Conservation (phyloP, 139 green algal genomes). For the Diplosphaera chodatii region DNA sequence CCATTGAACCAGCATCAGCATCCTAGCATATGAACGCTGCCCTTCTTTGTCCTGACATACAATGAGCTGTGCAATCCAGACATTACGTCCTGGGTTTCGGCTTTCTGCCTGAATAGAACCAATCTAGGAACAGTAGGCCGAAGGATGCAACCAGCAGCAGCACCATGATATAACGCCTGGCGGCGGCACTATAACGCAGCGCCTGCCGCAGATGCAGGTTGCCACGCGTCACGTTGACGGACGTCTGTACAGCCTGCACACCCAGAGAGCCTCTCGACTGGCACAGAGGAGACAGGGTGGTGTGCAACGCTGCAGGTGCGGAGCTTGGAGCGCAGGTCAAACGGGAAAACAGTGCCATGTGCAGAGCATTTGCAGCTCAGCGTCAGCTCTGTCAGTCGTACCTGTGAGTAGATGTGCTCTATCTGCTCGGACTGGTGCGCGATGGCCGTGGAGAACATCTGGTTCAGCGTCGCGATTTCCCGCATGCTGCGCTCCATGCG, state of each 20-base stretch:
- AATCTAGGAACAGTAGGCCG: slow-evolving; percentile 70
- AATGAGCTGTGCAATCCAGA: no score
- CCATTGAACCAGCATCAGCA: no score
- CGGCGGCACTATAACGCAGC: slow-evolving; percentile 46
- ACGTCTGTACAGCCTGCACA: slow-evolving; percentile 18
- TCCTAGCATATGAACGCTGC: no score
- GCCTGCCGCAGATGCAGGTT: slow-evolving; percentile 67
- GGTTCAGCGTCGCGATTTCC: slow-evolving; percentile 70
- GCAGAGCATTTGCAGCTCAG: no score
- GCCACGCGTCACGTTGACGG: slow-evolving; percentile 49
- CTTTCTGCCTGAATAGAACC: slow-evolving; percentile 31
- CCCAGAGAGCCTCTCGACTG: no score
- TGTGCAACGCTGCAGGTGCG: background rate
- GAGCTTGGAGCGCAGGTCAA: no score
- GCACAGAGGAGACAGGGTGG: no score
- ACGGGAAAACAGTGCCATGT: no score
- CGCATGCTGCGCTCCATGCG: slow-evolving; percentile 55
- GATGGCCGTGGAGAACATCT: slow-evolving; percentile 67
- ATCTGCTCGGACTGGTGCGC: slow-evolving; percentile 71
- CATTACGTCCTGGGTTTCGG: no score
- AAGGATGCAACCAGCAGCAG: slow-evolving; percentile 54
- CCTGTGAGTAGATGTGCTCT: slow-evolving; percentile 63
- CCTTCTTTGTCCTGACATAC: no score
- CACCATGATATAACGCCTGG: slow-evolving; percentile 47
- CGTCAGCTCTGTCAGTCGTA: no score